These are phyloP conservation scores for Leptographium wingfieldii DNA, from an alignment of 2,329 filamentous ascomycete species.

Conservation along the genomic window DNA sequence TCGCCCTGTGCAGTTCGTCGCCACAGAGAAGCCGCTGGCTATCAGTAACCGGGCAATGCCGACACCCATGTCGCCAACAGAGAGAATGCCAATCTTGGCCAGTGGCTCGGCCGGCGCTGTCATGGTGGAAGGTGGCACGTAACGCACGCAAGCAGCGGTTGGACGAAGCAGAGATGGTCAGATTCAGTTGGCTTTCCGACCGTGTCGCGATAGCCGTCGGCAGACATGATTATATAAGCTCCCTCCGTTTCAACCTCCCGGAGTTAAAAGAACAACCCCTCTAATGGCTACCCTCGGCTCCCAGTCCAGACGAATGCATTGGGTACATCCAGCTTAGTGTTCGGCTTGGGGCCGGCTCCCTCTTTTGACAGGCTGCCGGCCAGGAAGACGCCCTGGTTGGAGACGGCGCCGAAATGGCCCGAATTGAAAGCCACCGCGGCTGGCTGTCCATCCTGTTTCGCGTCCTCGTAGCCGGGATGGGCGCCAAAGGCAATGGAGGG, in stretches of 20 bases:
- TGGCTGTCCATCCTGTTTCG: not conserved
- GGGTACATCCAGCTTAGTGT: constrained; percentile 36
- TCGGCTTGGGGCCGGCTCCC: not conserved
- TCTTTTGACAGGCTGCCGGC: not conserved
- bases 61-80: constrained; percentile 41
- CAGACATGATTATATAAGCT: not conserved
- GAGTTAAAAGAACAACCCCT: too few relatives aligned
- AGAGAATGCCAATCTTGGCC: constrained; percentile 31
- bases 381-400: constrained; percentile 47
- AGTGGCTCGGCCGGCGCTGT: constrained; percentile 13
- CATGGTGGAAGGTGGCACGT: not conserved
- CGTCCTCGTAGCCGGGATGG: constrained; percentile 2
- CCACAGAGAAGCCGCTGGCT: constrained; percentile 34
- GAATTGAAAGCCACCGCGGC: constrained; percentile 11
- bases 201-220: not conserved
- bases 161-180: too few relatives aligned
- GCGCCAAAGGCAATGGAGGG: constrained; percentile 9
- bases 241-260: too few relatives aligned
- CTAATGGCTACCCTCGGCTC: not conserved
- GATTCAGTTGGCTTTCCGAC: too few relatives aligned
- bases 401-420: constrained; percentile 49
- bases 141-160: not conserved
- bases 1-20: constrained; percentile 35
- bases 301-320: constrained; percentile 20
- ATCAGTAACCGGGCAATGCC: constrained; percentile 37